These are phyloP conservation scores for Magnaporthales sp. DNA, from an alignment of 2,329 filamentous ascomycete genomes.

Conservation along the genomic window DNA sequence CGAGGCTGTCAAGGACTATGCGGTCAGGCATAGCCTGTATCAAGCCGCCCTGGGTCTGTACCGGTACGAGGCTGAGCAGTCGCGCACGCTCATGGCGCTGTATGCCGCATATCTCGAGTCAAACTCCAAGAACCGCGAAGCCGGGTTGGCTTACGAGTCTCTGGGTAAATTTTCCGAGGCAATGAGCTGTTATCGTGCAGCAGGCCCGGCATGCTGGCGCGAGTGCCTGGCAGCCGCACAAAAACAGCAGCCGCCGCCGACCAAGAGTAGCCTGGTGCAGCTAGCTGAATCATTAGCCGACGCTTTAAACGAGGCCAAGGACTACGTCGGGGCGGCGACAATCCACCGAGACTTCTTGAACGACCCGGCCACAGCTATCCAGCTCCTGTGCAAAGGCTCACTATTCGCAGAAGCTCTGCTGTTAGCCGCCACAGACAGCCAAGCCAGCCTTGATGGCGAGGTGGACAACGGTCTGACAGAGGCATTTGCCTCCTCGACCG, in stretches of 20 bases:
- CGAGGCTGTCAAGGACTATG: slow-evolving; percentile 70
- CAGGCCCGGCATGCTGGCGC: slow-evolving; percentile 72
- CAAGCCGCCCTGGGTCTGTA: slow-evolving; percentile 69
- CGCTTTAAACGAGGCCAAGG: slow-evolving; percentile 72
- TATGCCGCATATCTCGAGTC: slow-evolving; percentile 73
- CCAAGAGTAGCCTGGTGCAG: slow-evolving; percentile 44
- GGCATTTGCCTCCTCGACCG: slow-evolving; percentile 71
- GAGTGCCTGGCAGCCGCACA: slow-evolving; percentile 78
- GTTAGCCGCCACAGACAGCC: slow-evolving; percentile 39
- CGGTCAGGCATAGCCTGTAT: slow-evolving; percentile 72
- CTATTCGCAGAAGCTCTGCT: slow-evolving; percentile 86
- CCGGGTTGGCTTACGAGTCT: slow-evolving; percentile 85
- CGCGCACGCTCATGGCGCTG: slow-evolving; percentile 61
- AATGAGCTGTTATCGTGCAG: slow-evolving; percentile 73
- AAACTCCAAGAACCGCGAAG: slow-evolving; percentile 72
- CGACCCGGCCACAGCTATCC: slow-evolving; percentile 61
- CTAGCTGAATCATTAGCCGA: slow-evolving; percentile 72
- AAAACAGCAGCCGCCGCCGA: slow-evolving; percentile 34
- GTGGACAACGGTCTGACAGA: slow-evolving; percentile 77
- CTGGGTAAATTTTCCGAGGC: slow-evolving; percentile 66
- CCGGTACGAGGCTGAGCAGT: slow-evolving; percentile 65
- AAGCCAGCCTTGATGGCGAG: slow-evolving; percentile 50
- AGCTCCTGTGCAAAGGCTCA: slow-evolving; percentile 78
- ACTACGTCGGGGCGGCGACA: slow-evolving; percentile 70
- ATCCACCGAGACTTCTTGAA: slow-evolving; percentile 75